Evolutionary conservation across 2,329 filamentous ascomycete species (phyloP).

Genomic region (Ophioceras dolichostomum): DNA sequence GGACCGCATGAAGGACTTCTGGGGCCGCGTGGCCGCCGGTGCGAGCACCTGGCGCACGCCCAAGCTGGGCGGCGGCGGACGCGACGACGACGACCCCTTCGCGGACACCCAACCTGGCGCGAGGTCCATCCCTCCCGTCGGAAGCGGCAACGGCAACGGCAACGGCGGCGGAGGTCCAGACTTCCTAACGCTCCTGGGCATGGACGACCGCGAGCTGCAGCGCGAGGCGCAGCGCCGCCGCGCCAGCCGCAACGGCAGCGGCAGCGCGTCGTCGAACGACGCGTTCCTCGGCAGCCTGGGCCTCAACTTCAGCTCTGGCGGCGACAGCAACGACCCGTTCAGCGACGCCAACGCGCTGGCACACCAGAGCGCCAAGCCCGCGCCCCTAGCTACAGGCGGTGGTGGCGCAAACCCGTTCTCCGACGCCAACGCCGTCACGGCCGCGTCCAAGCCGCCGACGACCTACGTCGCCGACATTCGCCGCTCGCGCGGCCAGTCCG

Average conservation of each 20-base stretch:
- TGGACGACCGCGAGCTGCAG: slow-evolving; percentile 27
- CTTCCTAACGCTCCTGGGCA: slow-evolving; percentile 28
- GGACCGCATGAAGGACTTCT: slow-evolving; percentile 31
- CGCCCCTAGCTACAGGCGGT: slow-evolving; percentile 18
- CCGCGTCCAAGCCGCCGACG: slow-evolving; percentile 14
- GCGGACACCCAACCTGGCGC: slow-evolving; percentile 6
- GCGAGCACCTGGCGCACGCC: slow-evolving; percentile 21
- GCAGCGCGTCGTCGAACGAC: slow-evolving; percentile 21
- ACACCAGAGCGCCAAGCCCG: slow-evolving; percentile 24
- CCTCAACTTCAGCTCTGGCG: slow-evolving; percentile 17
- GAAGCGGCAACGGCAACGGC: background rate
- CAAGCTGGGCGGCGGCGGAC: slow-evolving; percentile 14
- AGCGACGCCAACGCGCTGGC: slow-evolving; percentile 31
- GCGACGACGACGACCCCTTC: slow-evolving; percentile 13
- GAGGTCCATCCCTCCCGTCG: too few relatives aligned
- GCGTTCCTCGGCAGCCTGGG: slow-evolving; percentile 26
- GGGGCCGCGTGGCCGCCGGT: slow-evolving; percentile 27
- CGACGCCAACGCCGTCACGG: slow-evolving; percentile 31
- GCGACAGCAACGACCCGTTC: slow-evolving; percentile 27
- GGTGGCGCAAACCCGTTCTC: slow-evolving; percentile 32
- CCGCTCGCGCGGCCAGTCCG: slow-evolving; percentile 34
- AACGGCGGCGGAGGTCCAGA: slow-evolving; percentile 20
- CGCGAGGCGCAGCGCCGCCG: slow-evolving; percentile 23
- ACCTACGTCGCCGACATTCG: slow-evolving; percentile 35
- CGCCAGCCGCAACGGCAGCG: slow-evolving; percentile 15